Conservation (phyloP, 228 moss, liverwort and hornwort species). For the Sphagnum magellanicum region DNA sequence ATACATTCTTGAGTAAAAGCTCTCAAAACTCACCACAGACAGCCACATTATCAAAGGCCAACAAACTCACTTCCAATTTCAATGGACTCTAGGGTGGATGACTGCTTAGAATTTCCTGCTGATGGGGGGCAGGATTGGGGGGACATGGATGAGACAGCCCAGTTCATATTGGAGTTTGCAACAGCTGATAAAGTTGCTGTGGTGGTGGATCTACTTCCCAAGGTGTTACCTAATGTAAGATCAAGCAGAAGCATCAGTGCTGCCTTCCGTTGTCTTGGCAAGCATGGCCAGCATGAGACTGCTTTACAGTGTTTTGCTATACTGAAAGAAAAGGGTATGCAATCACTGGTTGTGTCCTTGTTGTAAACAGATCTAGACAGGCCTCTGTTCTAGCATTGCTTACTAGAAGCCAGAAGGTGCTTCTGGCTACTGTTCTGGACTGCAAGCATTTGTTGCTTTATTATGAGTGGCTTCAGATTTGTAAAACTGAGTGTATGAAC, state of each 20-base stretch:
- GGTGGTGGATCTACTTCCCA: constrained; percentile 36
- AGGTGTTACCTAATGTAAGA: constrained; percentile 39
- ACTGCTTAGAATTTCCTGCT: constrained; percentile 4
- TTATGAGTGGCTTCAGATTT: no score
- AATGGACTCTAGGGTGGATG: no score
- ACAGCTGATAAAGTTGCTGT: constrained; percentile 24
- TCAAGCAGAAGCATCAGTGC: constrained; percentile 36
- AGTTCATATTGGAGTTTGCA: constrained; percentile 39
- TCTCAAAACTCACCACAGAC: no score
- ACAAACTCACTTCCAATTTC: no score
- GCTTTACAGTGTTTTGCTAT: constrained; percentile 29
- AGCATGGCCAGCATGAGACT: constrained; percentile 28
- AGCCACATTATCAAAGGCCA: no score
- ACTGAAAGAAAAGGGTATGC: constrained; percentile 34
- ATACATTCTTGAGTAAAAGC: no score
- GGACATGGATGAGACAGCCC: constrained; percentile 25
- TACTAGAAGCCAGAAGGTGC: no score
- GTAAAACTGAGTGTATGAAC: no score
- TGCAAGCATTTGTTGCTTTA: no score
- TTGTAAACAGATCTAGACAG: neutral
- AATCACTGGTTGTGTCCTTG: neutral
- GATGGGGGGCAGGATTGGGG: constrained; percentile 34
- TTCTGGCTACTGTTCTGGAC: no score
- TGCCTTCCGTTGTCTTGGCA: constrained; percentile 46
- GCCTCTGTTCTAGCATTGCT: no score